Percentiles rank a stretch among this genome's conserved stretches.
Conservation (phyloP, 345 rosid species). For the Angophora floribunda region DNA sequence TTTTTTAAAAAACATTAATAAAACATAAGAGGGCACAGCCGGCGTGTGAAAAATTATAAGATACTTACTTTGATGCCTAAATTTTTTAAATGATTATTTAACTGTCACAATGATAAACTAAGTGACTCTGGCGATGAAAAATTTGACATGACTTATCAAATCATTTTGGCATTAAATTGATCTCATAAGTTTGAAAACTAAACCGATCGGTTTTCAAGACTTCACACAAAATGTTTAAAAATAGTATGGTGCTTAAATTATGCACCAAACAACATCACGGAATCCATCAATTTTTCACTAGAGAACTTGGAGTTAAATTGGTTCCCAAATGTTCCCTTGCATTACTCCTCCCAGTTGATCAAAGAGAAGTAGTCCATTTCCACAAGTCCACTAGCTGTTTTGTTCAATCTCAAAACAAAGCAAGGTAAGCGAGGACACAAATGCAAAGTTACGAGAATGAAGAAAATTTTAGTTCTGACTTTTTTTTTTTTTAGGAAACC, state of each 20-base stretch:
- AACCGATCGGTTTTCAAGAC: neutral
- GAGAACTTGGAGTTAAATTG: neutral
- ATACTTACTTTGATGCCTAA: no score
- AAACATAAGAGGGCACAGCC: no score
- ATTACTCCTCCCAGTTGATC: neutral
- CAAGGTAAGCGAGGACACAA: neutral
- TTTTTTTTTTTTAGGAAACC: no score
- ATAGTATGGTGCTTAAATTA: neutral
- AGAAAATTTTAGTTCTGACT: neutral
- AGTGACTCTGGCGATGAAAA: no score
- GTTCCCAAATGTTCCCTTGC: neutral
- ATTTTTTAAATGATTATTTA: no score
- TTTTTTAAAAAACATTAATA: no score
- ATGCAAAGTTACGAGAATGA: neutral
- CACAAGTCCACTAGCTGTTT: neutral
- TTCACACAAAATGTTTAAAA: neutral
- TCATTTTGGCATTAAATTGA: neutral
- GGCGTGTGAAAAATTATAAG: no score
- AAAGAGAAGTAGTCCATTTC: neutral
- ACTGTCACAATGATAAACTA: no score
- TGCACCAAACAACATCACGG: neutral
- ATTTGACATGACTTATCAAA: no score
- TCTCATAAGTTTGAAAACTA: neutral
- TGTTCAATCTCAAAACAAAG: neutral
- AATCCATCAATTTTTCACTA: neutral